These are phyloP conservation scores for Epichloe brachyelytri DNA, from an alignment of 2,329 filamentous ascomycete genomes.

Conservation along the genomic window DNA sequence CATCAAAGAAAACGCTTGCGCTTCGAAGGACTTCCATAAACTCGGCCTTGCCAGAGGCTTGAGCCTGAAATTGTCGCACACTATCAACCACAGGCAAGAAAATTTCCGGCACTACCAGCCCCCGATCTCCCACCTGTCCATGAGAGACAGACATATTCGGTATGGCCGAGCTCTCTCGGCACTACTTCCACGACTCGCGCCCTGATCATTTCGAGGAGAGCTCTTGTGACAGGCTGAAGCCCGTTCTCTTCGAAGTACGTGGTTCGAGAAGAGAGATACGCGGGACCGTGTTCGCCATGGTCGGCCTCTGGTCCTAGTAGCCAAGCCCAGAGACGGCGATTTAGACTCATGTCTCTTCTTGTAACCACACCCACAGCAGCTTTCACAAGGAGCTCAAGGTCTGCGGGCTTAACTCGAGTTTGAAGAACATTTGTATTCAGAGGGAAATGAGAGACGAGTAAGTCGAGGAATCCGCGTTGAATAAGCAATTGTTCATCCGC, in stretches of 20 bases:
- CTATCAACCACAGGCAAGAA: slow-evolving; percentile 79
- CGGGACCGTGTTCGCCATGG: slow-evolving; percentile 29
- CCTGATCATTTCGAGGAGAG: slow-evolving; percentile 66
- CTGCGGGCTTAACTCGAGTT: slow-evolving; percentile 54
- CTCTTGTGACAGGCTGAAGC: slow-evolving; percentile 57
- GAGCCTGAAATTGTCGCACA: slow-evolving; percentile 59
- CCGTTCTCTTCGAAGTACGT: slow-evolving; percentile 78
- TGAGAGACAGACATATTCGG: slow-evolving; percentile 82
- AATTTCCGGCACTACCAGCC: slow-evolving; percentile 73
- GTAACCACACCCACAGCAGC: slow-evolving; percentile 81
- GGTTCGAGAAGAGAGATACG: slow-evolving; percentile 44
- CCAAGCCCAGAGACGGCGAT: slow-evolving; percentile 92
- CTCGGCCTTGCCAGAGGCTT: slow-evolving; percentile 51
- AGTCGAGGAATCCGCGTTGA: slow-evolving; percentile 84
- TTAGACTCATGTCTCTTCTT: slow-evolving; percentile 90
- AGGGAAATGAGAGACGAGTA: slow-evolving; percentile 82
- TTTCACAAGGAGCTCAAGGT: slow-evolving; percentile 69
- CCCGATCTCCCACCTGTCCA: slow-evolving; percentile 99
- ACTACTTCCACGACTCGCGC: slow-evolving; percentile 14
- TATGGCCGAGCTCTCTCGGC: slow-evolving; percentile 72
- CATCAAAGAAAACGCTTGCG: slow-evolving; percentile 93
- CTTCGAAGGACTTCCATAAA: slow-evolving; percentile 83
- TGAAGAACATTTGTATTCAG: slow-evolving; percentile 74
- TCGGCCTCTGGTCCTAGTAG: slow-evolving; percentile 61
- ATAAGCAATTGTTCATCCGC: slow-evolving; percentile 80